A percentile compares a stretch with the other conserved stretches of the same genome.
Evolutionary conservation across 495 filamentous ascomycete species (phyloP).

Genomic region (Umbilicaria muhlenbergii): DNA sequence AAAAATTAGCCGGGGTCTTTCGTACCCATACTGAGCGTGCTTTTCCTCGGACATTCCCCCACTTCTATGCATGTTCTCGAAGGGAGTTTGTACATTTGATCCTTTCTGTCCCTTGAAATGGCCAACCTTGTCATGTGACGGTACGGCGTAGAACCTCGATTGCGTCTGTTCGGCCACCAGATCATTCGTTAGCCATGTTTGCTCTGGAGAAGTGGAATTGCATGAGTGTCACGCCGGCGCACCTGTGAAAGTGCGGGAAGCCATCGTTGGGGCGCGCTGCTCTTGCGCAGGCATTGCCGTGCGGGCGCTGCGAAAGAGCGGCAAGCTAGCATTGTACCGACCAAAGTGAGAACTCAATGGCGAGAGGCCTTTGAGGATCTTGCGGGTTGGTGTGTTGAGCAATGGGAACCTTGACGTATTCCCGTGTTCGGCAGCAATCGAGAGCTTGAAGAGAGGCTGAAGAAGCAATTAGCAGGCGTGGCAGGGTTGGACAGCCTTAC

Average conservation of each 20-base stretch:
- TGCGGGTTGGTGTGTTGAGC: too few species aligned
- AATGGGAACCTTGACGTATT: too few species aligned
- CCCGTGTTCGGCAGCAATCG: background rate
- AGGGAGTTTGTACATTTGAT: constrained; percentile 50
- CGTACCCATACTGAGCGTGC: too few species aligned
- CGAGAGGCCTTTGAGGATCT: too few species aligned
- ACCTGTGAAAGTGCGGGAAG: constrained; percentile 37
- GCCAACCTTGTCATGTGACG: constrained; percentile 60
- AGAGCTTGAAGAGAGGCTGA: background rate
- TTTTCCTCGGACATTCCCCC: too few species aligned
- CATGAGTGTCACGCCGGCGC: constrained; percentile 10
- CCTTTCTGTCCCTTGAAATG: constrained; percentile 85
- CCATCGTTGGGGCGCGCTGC: constrained; percentile 30
- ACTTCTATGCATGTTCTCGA: background rate
- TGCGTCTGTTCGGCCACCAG: constrained; percentile 10
- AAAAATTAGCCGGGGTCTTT: background rate
- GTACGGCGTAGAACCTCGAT: constrained; percentile 31
- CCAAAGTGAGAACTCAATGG: background rate
- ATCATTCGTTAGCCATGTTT: constrained; percentile 16
- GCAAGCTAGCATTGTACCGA: constrained; percentile 40
- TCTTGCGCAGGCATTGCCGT: constrained; percentile 39
- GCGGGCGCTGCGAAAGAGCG: constrained; percentile 38
- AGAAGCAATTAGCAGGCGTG: background rate
- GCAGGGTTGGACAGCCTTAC: too few species aligned
- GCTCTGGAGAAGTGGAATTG: constrained; percentile 2